Conservation (phyloP, 306 rosid genomes). For the Pachyrhizus erosus region DNA sequence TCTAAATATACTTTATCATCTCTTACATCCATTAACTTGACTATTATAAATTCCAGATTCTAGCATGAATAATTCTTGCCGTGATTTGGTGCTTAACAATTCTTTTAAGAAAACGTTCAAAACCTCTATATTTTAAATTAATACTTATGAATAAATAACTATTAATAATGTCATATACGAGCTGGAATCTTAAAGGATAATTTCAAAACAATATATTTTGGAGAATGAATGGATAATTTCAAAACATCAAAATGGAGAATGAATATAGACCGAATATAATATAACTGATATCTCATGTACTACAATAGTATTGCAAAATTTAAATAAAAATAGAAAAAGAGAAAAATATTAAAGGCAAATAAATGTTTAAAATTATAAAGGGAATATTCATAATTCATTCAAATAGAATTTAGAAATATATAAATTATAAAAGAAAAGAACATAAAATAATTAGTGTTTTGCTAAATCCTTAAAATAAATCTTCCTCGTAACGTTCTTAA, state of each 20-base stretch:
- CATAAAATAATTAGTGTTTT: neutral
- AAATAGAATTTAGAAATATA: neutral
- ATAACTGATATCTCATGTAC: neutral
- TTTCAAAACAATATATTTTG: neutral
- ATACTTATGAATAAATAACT: neutral
- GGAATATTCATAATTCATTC: neutral
- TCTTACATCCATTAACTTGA: too few relatives aligned
- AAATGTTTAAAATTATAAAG: neutral
- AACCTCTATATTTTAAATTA: too few relatives aligned
- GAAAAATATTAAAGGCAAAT: neutral
- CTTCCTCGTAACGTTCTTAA: neutral
- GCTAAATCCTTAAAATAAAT: neutral
- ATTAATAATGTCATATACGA: neutral
- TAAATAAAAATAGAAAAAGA: too few relatives aligned
- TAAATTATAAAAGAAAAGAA: neutral
- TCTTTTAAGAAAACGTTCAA: too few relatives aligned
- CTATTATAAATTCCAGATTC: too few relatives aligned
- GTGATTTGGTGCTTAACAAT: too few relatives aligned
- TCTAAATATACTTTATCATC: too few relatives aligned
- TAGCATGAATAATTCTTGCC: too few relatives aligned
- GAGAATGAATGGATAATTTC: too few relatives aligned
- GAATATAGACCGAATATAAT: neutral
- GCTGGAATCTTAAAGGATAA: neutral
- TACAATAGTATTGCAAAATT: too few relatives aligned
- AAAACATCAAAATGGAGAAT: neutral